These are phyloP conservation scores for Abrus pulchellus DNA, from an alignment of 306 rosid species.

Conservation along the genomic window DNA sequence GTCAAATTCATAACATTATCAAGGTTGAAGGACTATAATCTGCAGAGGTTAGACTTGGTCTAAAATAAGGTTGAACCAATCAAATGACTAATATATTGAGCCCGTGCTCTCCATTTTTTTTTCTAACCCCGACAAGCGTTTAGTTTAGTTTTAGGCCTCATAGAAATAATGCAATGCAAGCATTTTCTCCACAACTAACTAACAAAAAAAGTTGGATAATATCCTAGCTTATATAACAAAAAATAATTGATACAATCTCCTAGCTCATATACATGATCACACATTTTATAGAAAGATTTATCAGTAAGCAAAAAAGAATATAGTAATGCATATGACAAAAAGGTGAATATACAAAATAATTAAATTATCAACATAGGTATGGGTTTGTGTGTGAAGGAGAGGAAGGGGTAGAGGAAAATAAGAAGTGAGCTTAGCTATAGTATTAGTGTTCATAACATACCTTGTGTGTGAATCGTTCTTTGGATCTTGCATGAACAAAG, in stretches of 20 bases:
- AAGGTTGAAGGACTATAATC: constrained; percentile 13
- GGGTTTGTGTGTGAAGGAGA: constrained; percentile 11
- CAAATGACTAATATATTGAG: background rate
- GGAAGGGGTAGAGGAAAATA: constrained; percentile 23
- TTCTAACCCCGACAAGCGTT: background rate
- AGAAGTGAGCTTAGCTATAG: background rate
- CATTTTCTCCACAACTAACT: constrained; percentile 20
- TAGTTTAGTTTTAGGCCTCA: constrained; percentile 1
- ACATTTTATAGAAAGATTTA: constrained; percentile 19
- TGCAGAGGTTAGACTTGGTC: constrained; percentile 41
- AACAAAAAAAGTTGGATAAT: background rate
- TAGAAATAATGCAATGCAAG: constrained; percentile 25
- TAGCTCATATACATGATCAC: constrained; percentile 31
- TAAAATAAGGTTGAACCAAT: constrained; percentile 10
- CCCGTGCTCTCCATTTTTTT: background rate
- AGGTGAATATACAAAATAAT: background rate
- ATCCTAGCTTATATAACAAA: too few species aligned
- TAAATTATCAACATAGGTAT: background rate
- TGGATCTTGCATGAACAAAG: constrained; percentile 94
- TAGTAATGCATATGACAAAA: constrained; percentile 2
- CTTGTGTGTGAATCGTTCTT: constrained; percentile 75
- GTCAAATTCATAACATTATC: constrained; percentile 30
- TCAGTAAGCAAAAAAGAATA: constrained; percentile 1
- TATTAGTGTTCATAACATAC: constrained; percentile 49
- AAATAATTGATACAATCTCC: background rate